phyloP scores from a whole-genome alignment of 1,139 yeast species.

The Scheffersomyces stambukii region DNA sequence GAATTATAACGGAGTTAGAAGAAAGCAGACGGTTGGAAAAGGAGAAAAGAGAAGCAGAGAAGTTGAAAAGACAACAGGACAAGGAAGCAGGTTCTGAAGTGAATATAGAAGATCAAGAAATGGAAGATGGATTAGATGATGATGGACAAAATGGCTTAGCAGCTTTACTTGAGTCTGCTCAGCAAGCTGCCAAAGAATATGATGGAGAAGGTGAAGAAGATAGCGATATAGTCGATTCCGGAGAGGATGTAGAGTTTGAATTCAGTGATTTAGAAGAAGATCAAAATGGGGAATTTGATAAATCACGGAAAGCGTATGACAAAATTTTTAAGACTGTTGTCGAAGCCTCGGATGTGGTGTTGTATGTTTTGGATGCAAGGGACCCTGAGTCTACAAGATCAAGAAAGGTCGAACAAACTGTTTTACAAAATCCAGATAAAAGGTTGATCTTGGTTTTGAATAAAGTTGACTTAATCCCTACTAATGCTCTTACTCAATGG shows the following conservation, averaged over 20 bases:
- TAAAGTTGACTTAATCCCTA: slow-evolving; percentile 90
- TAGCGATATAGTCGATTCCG: slow-evolving; percentile 39
- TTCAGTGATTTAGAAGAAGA: slow-evolving; percentile 42
- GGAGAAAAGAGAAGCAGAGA: slow-evolving; percentile 55
- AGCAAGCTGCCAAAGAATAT: slow-evolving; percentile 72
- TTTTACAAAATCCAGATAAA: slow-evolving; percentile 71
- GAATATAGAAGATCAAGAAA: slow-evolving; percentile 38
- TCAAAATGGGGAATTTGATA: slow-evolving; percentile 45
- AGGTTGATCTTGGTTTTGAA: slow-evolving; percentile 81
- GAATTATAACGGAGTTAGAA: slow-evolving; percentile 77
- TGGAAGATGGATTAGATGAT: slow-evolving; percentile 37
- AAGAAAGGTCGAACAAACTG: slow-evolving; percentile 84
- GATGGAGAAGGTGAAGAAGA: slow-evolving; percentile 50
- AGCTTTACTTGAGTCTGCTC: slow-evolving; percentile 87
- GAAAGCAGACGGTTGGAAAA: slow-evolving; percentile 57
- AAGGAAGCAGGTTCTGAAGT: slow-evolving; percentile 43
- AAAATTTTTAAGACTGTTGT: slow-evolving; percentile 80
- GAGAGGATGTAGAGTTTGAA: slow-evolving; percentile 49
- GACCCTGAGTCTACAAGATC: slow-evolving; percentile 97
- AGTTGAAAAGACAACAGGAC: slow-evolving; percentile 43
- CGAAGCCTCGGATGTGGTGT: slow-evolving; percentile 83
- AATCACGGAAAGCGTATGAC: slow-evolving; percentile 89
- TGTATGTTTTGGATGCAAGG: slow-evolving; percentile 93
- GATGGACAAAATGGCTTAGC: slow-evolving; percentile 63
- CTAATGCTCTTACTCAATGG: slow-evolving; percentile 82